These are phyloP conservation scores for Amphichorda felina DNA, from an alignment of 2,329 filamentous ascomycete genomes.

Conservation along the genomic window DNA sequence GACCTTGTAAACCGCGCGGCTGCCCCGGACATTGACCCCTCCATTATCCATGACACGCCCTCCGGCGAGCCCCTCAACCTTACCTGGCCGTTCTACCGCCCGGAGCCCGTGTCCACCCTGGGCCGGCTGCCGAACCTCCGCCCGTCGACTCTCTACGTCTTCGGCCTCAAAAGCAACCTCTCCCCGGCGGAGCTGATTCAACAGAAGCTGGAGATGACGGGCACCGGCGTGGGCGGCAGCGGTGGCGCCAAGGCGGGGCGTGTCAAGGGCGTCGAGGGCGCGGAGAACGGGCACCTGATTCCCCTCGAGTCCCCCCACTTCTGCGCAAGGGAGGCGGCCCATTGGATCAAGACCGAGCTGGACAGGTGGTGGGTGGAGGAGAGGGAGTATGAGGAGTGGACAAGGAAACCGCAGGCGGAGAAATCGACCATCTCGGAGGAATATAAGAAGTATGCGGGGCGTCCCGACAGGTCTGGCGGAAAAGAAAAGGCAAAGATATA, in stretches of 20 bases:
- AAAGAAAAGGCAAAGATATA: slow-evolving; percentile 15
- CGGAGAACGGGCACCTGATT: slow-evolving; percentile 64
- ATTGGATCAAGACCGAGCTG: slow-evolving; percentile 47
- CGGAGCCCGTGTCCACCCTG: slow-evolving; percentile 48
- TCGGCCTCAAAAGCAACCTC: slow-evolving; percentile 48
- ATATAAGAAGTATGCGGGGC: slow-evolving; percentile 40
- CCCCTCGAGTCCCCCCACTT: slow-evolving; percentile 66
- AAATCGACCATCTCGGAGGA: slow-evolving; percentile 40
- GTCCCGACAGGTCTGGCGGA: slow-evolving; percentile 4
- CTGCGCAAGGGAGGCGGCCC: slow-evolving; percentile 48
- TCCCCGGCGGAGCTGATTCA: slow-evolving; percentile 35
- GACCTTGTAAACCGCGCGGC: slow-evolving; percentile 31
- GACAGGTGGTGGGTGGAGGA: slow-evolving; percentile 45
- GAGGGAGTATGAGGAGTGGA: slow-evolving; percentile 44
- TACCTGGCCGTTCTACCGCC: slow-evolving; percentile 51
- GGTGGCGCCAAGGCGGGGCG: slow-evolving; percentile 51
- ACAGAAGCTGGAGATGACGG: slow-evolving; percentile 54
- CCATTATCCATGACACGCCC: slow-evolving; percentile 20
- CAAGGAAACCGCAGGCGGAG: slow-evolving; percentile 30
- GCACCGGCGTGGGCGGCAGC: slow-evolving; percentile 54
- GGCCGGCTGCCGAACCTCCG: slow-evolving; percentile 45
- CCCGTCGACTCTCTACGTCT: slow-evolving; percentile 57
- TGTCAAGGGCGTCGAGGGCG: slow-evolving; percentile 53
- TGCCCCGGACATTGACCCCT: slow-evolving; percentile 22
- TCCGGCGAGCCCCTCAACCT: slow-evolving; percentile 18